Evolutionary conservation across 1,284 basidiomycete species (phyloP), one percentile per base, ranked within the genome.

Genomic region (Ceratobasidium sp.): DNA sequence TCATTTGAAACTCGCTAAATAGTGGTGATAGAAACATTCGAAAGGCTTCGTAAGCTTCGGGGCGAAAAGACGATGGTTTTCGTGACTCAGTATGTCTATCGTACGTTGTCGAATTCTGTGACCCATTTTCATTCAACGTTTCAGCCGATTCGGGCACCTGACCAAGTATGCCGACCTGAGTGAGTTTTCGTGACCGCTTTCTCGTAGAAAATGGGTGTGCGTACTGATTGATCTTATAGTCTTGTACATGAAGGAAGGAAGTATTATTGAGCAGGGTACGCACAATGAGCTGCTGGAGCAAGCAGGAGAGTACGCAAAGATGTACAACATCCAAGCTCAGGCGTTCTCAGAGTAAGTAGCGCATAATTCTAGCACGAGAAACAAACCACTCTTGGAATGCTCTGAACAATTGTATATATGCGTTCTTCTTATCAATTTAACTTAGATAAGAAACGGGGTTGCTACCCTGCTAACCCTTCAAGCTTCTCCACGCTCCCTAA

Each of bases 21-120:
- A 16, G 23, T 40, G 18, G 36, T 12, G 25, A 23, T 21, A 92
- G 91, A 89, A 77, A 80, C 90, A 1, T 90, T 90, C 72, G 84
- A 89, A 76, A 81, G 86, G 64, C 79, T 90, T 48, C 83, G 87
- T 11, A 77, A 80, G 4, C 77, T 89, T 23, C 82, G 87, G 72
- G 87, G 86, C 16, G 86, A 84, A 76, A 90, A 88, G 79, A 90
- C 88, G 0, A 89, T 90, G 89, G 78, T 90, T 12, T 90, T 90
- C 76, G 89, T 88, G 0, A 88, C 88, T 0, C 89, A 90, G 66
- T 69, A 33, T 16, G 66, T 58, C 9, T n/a, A 9, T 78, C 18
- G 25, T 18, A 21, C 44, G 56, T n/a, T 36, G 9, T 11, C n/a
- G 3, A 7, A 28, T 14, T n/a, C 21, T n/a, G n/a, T 30, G n/a